Evolutionary conservation across 75 land plant genomes (phyloP).

Genomic region (Chamaecyparis obtusa): DNA sequence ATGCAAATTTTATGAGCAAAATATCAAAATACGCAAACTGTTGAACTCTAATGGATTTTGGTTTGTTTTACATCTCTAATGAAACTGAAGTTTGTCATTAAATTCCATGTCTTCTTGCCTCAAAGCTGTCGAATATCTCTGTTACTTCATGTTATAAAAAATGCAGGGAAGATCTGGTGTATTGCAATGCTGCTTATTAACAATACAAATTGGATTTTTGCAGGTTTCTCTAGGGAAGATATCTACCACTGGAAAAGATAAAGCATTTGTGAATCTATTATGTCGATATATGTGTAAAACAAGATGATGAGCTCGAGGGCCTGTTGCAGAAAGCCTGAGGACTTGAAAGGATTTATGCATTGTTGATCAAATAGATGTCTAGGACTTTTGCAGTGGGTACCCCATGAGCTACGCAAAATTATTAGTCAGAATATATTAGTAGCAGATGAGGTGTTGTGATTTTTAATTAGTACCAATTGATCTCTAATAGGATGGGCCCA

Average conservation of each 20-base stretch:
- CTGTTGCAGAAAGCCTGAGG: not conserved
- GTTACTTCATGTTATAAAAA: not conserved
- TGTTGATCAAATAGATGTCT: not conserved
- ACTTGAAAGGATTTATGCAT: not conserved
- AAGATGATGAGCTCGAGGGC: not conserved
- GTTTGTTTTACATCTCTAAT: not conserved
- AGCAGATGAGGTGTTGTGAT: not conserved
- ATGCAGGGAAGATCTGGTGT: not conserved
- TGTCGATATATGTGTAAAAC: not conserved
- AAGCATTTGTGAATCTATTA: not conserved
- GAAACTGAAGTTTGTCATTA: not conserved
- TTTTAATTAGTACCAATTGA: not conserved
- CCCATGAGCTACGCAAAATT: not conserved
- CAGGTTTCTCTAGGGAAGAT: not conserved
- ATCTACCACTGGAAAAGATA: not conserved
- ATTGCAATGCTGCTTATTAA: not conserved
- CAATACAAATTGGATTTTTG: not conserved
- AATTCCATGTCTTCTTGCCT: not conserved
- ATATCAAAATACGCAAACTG: not conserved
- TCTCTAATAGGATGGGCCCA: not conserved
- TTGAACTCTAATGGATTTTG: not conserved
- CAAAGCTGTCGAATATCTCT: not conserved
- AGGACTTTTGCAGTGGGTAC: not conserved
- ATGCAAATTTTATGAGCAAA: not conserved
- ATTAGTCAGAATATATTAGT: not conserved